These are phyloP conservation scores for Russula lepida DNA, from an alignment of 768 basidiomycete species.

Conservation along the genomic window DNA sequence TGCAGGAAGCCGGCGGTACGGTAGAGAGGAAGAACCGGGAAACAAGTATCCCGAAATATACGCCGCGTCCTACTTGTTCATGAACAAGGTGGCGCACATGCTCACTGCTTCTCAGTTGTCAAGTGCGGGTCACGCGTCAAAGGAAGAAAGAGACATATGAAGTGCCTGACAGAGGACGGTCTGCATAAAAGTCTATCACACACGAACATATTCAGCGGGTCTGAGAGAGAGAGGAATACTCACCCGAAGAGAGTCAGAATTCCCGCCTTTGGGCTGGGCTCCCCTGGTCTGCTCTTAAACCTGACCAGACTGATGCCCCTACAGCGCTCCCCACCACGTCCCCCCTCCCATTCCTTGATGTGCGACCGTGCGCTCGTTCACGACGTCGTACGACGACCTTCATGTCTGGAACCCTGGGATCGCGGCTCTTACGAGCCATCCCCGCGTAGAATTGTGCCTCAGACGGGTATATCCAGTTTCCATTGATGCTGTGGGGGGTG, in stretches of 20 bases:
- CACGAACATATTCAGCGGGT: constrained; percentile 12
- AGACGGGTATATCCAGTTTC: constrained; percentile 96
- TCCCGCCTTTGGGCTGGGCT: constrained; percentile 73
- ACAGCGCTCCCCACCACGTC: constrained; percentile 74
- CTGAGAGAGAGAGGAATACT: constrained; percentile 22
- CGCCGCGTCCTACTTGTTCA: constrained; percentile 31
- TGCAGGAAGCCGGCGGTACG: constrained; percentile 15
- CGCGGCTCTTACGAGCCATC: constrained; percentile 90
- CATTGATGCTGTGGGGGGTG: constrained; percentile 65
- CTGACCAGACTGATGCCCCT: constrained; percentile 76
- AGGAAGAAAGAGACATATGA: constrained; percentile 79
- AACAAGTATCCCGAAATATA: background rate
- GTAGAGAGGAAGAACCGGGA: constrained; percentile 18
- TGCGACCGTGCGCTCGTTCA: constrained; percentile 68
- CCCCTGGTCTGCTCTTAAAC: constrained; percentile 83
- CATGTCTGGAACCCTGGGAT: constrained; percentile 86
- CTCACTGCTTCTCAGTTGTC: constrained; percentile 91
- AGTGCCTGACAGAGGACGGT: constrained; percentile 41
- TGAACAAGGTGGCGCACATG: constrained; percentile 63
- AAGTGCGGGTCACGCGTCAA: constrained; percentile 87
- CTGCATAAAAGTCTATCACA: constrained; percentile 97
- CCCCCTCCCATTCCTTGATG: constrained; percentile 49
- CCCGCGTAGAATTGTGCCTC: constrained; percentile 98
- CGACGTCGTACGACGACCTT: constrained; percentile 94
- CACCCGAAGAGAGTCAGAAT: constrained; percentile 83